A percentile compares a stretch with the other conserved stretches of the same genome.
Evolutionary conservation across 1,139 yeast species (phyloP).

Genomic region (Pichia sp.): DNA sequence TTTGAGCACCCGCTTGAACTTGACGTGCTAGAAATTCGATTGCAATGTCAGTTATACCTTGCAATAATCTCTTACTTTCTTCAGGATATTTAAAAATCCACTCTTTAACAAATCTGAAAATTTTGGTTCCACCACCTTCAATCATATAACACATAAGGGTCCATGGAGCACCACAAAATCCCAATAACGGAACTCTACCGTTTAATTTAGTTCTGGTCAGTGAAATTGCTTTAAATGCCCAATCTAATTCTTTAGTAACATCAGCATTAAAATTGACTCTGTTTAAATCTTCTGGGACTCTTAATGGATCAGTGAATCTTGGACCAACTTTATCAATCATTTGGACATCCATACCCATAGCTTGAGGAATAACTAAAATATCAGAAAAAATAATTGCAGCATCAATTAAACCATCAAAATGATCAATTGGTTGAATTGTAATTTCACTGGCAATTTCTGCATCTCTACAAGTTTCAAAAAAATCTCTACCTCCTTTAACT

Average conservation of each 20-base stretch:
- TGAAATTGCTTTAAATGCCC: conserved; percentile 93
- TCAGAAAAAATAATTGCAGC: conserved; percentile 97
- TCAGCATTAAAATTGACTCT: conserved; percentile 56
- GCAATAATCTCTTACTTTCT: conserved; percentile 64
- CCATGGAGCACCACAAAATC: conserved; percentile 98
- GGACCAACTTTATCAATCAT: conserved; percentile 97
- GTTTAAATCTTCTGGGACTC: conserved; percentile 62
- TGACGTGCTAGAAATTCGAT: conserved; percentile 90
- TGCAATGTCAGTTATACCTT: conserved; percentile 81
- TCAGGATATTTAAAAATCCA: conserved; percentile 83
- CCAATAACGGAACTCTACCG: conserved; percentile 90
- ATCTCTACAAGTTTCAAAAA: conserved; percentile 88
- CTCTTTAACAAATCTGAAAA: conserved; percentile 85
- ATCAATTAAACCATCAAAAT: conserved; percentile 81
- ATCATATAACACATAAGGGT: conserved; percentile 93
- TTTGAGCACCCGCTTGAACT: conserved; percentile 96
- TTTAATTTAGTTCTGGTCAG: conserved; percentile 74
- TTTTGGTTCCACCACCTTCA: conserved; percentile 93
- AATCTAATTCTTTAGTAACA: conserved; percentile 68
- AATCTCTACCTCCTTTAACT: conserved; percentile 81
- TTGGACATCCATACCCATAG: conserved; percentile 92
- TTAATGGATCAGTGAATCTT: conserved; percentile 79
- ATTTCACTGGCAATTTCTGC: conserved; percentile 90
- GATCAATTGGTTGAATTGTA: conserved; percentile 92
- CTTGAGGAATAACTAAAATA: conserved; percentile 94